Base-by-base conservation (phyloP, 1,139 yeast species). In the Meyerozyma carpophila region DNA sequence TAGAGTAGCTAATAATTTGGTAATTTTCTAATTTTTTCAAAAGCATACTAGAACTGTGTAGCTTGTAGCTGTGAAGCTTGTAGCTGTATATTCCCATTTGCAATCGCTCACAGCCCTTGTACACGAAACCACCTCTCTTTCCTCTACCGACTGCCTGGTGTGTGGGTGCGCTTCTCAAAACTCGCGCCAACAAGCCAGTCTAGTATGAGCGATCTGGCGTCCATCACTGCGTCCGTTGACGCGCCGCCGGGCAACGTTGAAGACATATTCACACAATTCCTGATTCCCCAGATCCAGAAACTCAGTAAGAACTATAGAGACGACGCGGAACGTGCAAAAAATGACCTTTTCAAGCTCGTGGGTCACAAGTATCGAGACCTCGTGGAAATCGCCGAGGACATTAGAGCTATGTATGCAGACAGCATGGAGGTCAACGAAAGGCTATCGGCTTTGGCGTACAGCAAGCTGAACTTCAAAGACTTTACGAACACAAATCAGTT, bases 281-380 rank as follows among this genome's bases (percentile, higher is more conserved):
- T 66, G 18, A 62, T 73, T 8, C 57, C 62, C 7, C 70, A 69
- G 41, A 64, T 72, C 42, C 73, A 67, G 46, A 52, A 55, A 36
- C 51, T 70, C 36, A 61, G 62, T 39, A 46, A 54, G 13, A 63
- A 64, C 29, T 70, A 69, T 47, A 56, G 59, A 38, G 50, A 50
- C 24, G 57, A 56, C 37, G 58, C 58, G 18, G 57, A 56, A 10
- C 48, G 52, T 18, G 56, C 65, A 38, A 61, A 68, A 49, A 55
- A 60, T 13, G 79, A 79, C 42, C 65, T 84, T 26, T 78, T 84
- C 45, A 54, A 64, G 2, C 65, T 84, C 39, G 89, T 85, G 9
- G 88, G 90, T 3, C 65, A 65, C 36, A 80, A 82, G 56, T 84
- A 84, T 58, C 67, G 87, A 43, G 90, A 84, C 52, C 66, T 85